These are phyloP conservation scores for Babesia sp. DNA, from an alignment of 169 alveolate genomes.

Conservation along the genomic window DNA sequence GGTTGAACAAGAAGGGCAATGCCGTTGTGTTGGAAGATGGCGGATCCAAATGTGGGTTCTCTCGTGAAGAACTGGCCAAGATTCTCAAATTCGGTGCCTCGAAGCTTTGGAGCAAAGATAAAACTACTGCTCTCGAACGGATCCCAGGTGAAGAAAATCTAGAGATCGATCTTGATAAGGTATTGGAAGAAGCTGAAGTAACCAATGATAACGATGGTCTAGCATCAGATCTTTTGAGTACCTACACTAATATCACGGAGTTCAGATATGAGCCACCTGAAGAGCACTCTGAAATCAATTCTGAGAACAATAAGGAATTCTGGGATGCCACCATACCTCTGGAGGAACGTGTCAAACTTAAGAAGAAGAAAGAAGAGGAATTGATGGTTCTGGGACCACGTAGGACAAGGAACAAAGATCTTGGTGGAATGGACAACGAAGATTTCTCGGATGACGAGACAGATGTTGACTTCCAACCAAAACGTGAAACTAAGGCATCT, in stretches of 20 bases:
- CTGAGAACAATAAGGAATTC: slow-evolving; percentile 84
- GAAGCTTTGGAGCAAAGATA: slow-evolving; percentile 81
- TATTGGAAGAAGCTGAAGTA: slow-evolving; percentile 85
- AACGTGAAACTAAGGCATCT: slow-evolving; percentile 2
- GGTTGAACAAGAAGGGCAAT: slow-evolving; percentile 78
- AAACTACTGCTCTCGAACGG: slow-evolving; percentile 22
- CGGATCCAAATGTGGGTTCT: slow-evolving; percentile 72
- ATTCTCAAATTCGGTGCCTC: slow-evolving; percentile 89
- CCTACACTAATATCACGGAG: slow-evolving; percentile 87
- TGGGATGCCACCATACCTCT: slow-evolving; percentile 88
- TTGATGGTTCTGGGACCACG: slow-evolving; percentile 86
- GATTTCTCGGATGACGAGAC: slow-evolving; percentile 68
- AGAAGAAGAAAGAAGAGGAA: slow-evolving; percentile 79
- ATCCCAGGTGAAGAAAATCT: slow-evolving; percentile 57
- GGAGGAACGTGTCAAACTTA: slow-evolving; percentile 83
- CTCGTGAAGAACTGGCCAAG: slow-evolving; percentile 87
- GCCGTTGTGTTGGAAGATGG: slow-evolving; percentile 74
- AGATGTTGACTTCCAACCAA: slow-evolving; percentile 68
- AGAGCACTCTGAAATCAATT: slow-evolving; percentile 64
- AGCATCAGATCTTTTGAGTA: slow-evolving; percentile 86
- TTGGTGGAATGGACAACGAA: slow-evolving; percentile 55
- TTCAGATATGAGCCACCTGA: slow-evolving; percentile 89
- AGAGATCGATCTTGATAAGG: slow-evolving; percentile 85
- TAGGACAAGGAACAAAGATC: slow-evolving; percentile 79
- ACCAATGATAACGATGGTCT: slow-evolving; percentile 81